Base-by-base conservation (phyloP, 495 filamentous ascomycete species). In the Trichoderma gamsii region DNA sequence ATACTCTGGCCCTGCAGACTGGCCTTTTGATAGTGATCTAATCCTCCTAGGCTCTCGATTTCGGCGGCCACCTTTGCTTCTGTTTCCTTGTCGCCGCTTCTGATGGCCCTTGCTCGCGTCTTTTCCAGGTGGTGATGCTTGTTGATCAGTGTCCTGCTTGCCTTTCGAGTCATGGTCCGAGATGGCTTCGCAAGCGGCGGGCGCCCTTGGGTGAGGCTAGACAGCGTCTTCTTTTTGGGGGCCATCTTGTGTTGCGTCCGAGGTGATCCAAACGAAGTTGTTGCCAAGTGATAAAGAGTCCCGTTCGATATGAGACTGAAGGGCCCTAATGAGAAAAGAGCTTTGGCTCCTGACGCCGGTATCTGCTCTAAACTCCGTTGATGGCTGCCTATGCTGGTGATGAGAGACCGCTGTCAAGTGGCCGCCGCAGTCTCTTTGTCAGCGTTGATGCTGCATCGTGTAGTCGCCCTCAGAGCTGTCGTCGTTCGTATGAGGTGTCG, bases 61-160 rank as follows among this genome's bases (percentile, higher is more conserved):
- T 85, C 78, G 1, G 83, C 79, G 46, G 88, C 81, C 41, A 95
- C 81, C 2, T 78, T 78, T 51, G 78, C 75, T 56, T 85, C 88
- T 44, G 78, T 77, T 13, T 75, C 76, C 46, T 77, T 74, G 73
- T 97, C 90, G 32, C 88, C 87, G 61, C 82, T 82, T 27, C 81
- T 75, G 12, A 87, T 51, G 21, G 95, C 95, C 72, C 88, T 85
- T 6, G 86, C 83, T 63, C 86, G 85, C 56, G 84, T 79, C 80
- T 97, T 98, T 71, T 93, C 84, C 46, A 98, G 84, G 35, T 86
- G 85, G 75, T 99, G 95, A 75, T 96, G 91, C 38, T 84, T 85
- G 70, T 91, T 88, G 72, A 99, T 97, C 66, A 97, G 80, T 66
- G 86, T 85, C 67, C 92, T 88, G 6, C 91, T 93, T 35, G 87